Conservation (phyloP, 495 filamentous ascomycete genomes). For the Aspergillus ellipticus region DNA sequence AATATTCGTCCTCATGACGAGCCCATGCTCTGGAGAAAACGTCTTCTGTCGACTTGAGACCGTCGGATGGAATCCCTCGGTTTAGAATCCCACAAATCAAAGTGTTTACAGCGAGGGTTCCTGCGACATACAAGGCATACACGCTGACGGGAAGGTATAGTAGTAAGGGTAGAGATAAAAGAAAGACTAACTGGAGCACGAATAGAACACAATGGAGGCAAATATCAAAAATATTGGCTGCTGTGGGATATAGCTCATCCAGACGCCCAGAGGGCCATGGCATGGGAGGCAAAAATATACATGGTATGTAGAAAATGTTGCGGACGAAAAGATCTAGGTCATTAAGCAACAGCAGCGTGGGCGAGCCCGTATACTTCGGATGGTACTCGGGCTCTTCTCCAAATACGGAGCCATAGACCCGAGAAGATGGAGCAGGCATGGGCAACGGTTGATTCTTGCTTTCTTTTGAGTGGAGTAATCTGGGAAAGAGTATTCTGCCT, state of each 20-base stretch:
- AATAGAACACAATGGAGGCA: constrained; percentile 49
- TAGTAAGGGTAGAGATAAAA: constrained; percentile 44
- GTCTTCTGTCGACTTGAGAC: constrained; percentile 23
- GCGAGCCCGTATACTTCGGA: constrained; percentile 54
- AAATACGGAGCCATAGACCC: not conserved
- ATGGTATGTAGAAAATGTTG: constrained; percentile 47
- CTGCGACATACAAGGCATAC: constrained; percentile 25
- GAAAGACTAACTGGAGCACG: constrained; percentile 31
- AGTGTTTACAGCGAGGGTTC: constrained; percentile 42
- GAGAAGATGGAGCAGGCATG: not conserved
- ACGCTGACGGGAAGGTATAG: constrained; percentile 50
- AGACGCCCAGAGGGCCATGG: constrained; percentile 39
- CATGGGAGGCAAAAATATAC: constrained; percentile 50
- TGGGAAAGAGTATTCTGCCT: no score
- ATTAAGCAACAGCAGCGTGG: constrained; percentile 48
- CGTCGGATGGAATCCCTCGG: constrained; percentile 40
- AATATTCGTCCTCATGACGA: constrained; percentile 29
- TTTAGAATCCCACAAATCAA: constrained; percentile 31
- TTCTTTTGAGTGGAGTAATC: no score
- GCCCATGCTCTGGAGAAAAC: constrained; percentile 16
- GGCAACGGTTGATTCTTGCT: no score
- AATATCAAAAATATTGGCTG: constrained; percentile 46
- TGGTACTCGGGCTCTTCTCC: not conserved
- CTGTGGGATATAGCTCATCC: constrained; percentile 55
- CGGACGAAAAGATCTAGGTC: constrained; percentile 53